Evolutionary conservation across 1,139 yeast genomes (phyloP).

Genomic region (Meyerozyma guilliermondii): DNA sequence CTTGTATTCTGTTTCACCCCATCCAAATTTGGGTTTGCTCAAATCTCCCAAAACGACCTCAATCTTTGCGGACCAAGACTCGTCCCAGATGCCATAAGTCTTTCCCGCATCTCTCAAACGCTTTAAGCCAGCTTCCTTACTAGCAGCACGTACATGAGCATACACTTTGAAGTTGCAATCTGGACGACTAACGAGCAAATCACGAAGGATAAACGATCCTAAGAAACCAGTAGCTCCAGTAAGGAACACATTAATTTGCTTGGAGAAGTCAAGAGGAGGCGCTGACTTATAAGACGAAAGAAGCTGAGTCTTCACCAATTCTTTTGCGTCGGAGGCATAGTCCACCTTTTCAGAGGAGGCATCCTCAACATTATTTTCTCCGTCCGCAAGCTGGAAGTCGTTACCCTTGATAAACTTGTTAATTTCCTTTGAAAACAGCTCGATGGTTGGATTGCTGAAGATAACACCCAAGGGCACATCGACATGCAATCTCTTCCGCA

Average conservation of each 20-base stretch:
- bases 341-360: constrained; percentile 26
- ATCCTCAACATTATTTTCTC: constrained; percentile 20
- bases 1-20: constrained; percentile 54
- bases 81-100: constrained; percentile 85
- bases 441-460: constrained; percentile 83
- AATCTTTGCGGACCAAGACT: constrained; percentile 50
- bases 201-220: constrained; percentile 82
- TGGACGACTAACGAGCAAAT: constrained; percentile 50
- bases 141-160: constrained; percentile 89
- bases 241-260: constrained; percentile 63
- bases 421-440: constrained; percentile 70
- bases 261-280: constrained; percentile 22
- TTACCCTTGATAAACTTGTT: constrained; percentile 49
- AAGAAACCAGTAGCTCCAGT: constrained; percentile 97
- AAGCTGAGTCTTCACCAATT: constrained; percentile 44
- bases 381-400: constrained; percentile 39
- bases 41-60: constrained; percentile 82
- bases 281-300: constrained; percentile 31
- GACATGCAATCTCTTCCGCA: constrained; percentile 70
- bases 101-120: constrained; percentile 73
- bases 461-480: constrained; percentile 88
- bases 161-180: constrained; percentile 49
- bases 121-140: constrained; percentile 62
- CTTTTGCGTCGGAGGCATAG: constrained; percentile 73
- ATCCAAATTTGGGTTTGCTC: constrained; percentile 66